Conservation (phyloP, 2,329 filamentous ascomycete species). For the Colletotrichum orchidophilum region DNA sequence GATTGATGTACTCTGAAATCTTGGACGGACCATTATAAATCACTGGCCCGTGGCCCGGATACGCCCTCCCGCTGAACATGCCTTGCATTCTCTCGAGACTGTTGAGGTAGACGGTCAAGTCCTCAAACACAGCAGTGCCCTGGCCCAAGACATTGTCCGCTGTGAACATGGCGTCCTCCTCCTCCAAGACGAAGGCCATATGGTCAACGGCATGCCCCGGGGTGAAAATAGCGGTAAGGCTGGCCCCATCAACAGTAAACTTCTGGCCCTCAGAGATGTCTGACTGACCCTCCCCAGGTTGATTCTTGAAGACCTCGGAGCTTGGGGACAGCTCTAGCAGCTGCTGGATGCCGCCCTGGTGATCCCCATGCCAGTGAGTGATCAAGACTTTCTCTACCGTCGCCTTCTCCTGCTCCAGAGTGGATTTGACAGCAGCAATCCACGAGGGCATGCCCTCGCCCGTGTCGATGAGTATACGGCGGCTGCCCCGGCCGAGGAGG, state of each 20-base stretch:
- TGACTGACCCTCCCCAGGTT: conserved; percentile 61
- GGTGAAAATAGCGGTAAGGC: conserved; percentile 69
- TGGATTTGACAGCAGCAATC: conserved; percentile 70
- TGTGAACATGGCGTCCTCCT: conserved; percentile 87
- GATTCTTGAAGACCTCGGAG: conserved; percentile 72
- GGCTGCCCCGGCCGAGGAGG: conserved; percentile 78
- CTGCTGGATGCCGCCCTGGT: conserved; percentile 79
- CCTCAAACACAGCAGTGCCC: conserved; percentile 86
- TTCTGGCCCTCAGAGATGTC: conserved; percentile 61
- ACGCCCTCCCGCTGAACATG: conserved; percentile 74
- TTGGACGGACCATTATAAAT: conserved; percentile 76
- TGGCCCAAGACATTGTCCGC: conserved; percentile 91
- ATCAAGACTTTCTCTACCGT: conserved; percentile 76
- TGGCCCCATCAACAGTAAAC: conserved; percentile 69
- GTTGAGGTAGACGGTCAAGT: conserved; percentile 73
- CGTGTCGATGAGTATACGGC: conserved; percentile 87
- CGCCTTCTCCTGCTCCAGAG: conserved; percentile 74
- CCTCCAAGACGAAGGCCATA: conserved; percentile 78
- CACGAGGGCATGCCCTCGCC: conserved; percentile 83
- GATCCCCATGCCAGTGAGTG: conserved; percentile 94
- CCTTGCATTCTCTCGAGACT: conserved; percentile 76
- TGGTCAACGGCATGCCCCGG: conserved; percentile 84
- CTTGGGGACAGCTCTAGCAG: conserved; percentile 71
- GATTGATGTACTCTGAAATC: conserved; percentile 84
- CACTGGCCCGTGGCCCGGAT: conserved; percentile 88